Base-by-base conservation (phyloP, 495 filamentous ascomycete genomes). In the Penicillium manginii region DNA sequence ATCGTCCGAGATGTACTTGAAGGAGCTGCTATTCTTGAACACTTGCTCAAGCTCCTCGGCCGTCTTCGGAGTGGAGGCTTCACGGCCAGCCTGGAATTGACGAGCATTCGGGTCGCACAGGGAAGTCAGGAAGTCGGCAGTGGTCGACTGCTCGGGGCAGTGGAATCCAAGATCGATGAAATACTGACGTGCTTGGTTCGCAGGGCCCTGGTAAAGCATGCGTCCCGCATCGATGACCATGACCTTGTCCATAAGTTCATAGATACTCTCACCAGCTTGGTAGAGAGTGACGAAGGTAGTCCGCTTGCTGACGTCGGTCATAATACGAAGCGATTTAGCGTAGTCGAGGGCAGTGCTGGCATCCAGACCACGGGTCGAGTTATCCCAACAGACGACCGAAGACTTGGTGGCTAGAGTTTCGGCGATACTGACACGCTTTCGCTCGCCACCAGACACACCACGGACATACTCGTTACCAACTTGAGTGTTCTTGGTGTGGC, bases 401-500 rank as follows among this genome's bases (percentile, higher is more conserved):
- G 84, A 84, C 68, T 88, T 88, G 10, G 86, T 83, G 11, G 86
- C 83, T 15, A 90, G 67, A 6, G 86, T 88, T 67, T 91, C 88
- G 0, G 85, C 85, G 62, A 90, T 88, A 55, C 82, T 86, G 32
- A 90, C 87, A 63, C 86, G 85, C 72, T 91, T 91, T 14, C 88
- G 70, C 68, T 91, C 88, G 60, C 88, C 88, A 69, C 88, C 88
- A 19, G 83, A 87, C 12, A 90, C 83, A 72, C 88, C 88, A 31
- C 92, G 84, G 15, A 93, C 83, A 60, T 87, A 93, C 64, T 88
- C 89, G 68, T 96, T 90, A 19, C 93, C 93, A 14, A 97, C 91
- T 19, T 86, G 78, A 0, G 93, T 97, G 62, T 94, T 83, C 63
- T 84, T 83, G 0, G 92, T 94, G 66, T 96, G 91, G 35, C 75